Conservation (phyloP, 257 asterid genomes). For the Apocynum venetum region DNA sequence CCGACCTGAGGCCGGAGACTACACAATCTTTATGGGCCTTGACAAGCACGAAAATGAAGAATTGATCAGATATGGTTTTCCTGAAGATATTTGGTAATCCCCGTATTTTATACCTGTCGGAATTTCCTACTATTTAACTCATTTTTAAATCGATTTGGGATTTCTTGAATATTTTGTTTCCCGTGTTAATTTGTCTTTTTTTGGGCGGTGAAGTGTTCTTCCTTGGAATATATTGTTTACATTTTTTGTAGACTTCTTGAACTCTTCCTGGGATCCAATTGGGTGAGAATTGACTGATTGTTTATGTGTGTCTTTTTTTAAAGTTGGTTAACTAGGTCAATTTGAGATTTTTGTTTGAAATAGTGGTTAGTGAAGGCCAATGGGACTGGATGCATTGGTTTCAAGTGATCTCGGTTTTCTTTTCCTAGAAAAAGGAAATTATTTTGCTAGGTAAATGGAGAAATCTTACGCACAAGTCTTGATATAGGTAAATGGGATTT, state of each 20-base stretch:
- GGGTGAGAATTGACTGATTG: background rate
- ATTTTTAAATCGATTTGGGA: background rate
- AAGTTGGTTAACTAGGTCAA: background rate
- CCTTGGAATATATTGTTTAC: background rate
- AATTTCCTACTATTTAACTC: background rate
- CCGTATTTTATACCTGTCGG: background rate
- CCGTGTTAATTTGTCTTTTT: background rate
- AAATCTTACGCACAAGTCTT: background rate
- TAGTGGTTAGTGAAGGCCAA: background rate
- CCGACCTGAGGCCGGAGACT: constrained; percentile 84
- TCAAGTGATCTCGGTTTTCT: background rate
- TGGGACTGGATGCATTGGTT: background rate
- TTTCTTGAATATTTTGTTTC: background rate
- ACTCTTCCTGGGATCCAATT: background rate
- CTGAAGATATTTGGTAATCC: constrained; percentile 78
- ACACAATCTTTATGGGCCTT: constrained; percentile 90
- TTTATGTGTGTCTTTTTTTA: background rate
- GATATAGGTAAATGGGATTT: too few species aligned
- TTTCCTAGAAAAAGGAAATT: background rate
- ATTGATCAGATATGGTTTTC: constrained; percentile 87
- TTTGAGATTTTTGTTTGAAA: background rate
- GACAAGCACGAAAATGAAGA: constrained; percentile 96
- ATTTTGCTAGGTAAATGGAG: background rate
- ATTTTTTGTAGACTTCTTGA: background rate
- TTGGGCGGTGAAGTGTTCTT: background rate